Conservation (phyloP, 2,329 filamentous ascomycete species). For the Cercospora zeina region DNA sequence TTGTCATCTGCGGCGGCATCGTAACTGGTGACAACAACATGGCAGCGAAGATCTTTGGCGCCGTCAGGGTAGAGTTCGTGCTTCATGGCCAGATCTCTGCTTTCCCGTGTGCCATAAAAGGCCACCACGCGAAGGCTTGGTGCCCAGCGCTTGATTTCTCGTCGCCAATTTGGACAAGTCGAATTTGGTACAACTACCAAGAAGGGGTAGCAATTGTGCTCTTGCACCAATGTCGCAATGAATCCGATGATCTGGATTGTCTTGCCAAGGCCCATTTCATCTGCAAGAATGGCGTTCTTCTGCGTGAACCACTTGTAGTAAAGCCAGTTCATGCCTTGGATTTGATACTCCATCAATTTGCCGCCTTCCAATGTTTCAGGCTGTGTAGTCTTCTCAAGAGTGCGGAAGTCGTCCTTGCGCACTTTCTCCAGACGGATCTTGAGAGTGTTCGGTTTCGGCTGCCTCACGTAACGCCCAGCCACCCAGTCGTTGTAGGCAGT, state of each 20-base stretch:
- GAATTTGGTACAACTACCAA: constrained; percentile 91
- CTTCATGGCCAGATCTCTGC: constrained; percentile 73
- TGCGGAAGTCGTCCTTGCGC: constrained; percentile 65
- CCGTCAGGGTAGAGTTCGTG: constrained; percentile 79
- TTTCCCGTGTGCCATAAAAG: constrained; percentile 76
- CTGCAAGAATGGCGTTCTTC: constrained; percentile 86
- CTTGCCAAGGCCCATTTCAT: constrained; percentile 98
- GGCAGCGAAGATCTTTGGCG: constrained; percentile 71
- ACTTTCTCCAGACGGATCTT: constrained; percentile 68
- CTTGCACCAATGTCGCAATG: constrained; percentile 65
- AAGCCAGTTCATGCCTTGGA: constrained; percentile 93
- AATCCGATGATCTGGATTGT: constrained; percentile 90
- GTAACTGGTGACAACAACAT: constrained; percentile 93
- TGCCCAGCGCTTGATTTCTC: constrained; percentile 92
- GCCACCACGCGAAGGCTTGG: constrained; percentile 85
- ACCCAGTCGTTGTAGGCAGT: constrained; percentile 85
- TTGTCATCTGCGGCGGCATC: constrained; percentile 81
- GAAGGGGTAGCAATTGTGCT: constrained; percentile 80
- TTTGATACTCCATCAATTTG: constrained; percentile 87
- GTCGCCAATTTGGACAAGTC: constrained; percentile 95
- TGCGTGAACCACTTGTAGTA: constrained; percentile 82
- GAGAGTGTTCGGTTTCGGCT: constrained; percentile 57
- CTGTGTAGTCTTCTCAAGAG: constrained; percentile 68
- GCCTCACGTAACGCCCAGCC: constrained; percentile 70
- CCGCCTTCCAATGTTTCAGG: constrained; percentile 73